These are phyloP conservation scores for Sequoiadendron giganteum DNA, from an alignment of 75 land plant species.

Conservation along the genomic window DNA sequence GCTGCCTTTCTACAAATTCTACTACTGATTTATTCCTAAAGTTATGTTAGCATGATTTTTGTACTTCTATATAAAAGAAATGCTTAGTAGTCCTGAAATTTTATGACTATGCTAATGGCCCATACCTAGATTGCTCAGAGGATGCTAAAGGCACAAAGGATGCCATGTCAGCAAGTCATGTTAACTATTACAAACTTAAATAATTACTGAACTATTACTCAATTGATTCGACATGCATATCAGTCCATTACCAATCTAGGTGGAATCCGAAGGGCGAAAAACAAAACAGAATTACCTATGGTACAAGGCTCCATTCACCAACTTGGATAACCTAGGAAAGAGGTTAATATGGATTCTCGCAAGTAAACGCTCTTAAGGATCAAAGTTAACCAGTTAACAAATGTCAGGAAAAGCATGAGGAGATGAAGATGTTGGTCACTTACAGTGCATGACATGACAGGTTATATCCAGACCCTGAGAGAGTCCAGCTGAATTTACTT, in stretches of 20 bases:
- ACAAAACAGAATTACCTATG: not conserved
- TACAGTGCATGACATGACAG: too few species aligned
- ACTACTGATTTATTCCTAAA: not conserved
- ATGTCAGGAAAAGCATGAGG: too few species aligned
- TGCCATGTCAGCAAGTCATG: not conserved
- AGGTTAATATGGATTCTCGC: too few species aligned
- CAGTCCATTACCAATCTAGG: not conserved
- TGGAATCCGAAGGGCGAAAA: not conserved
- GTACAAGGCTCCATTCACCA: too few species aligned
- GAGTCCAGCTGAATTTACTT: too few species aligned
- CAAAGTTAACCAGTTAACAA: too few species aligned
- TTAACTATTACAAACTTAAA: not conserved
- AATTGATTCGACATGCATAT: not conserved
- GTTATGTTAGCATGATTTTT: not conserved
- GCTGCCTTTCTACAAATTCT: not conserved
- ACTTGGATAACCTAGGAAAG: too few species aligned
- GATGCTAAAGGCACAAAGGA: not conserved
- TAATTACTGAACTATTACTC: not conserved
- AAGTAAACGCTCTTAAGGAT: too few species aligned
- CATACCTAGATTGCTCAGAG: not conserved
- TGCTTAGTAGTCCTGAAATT: not conserved
- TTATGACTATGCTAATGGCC: not conserved
- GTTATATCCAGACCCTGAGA: too few species aligned
- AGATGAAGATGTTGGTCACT: too few species aligned
- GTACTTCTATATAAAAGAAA: constrained; percentile 1